Base-by-base conservation (phyloP, 441 rosid genomes). In the Pelargonium cotyledonis region DNA sequence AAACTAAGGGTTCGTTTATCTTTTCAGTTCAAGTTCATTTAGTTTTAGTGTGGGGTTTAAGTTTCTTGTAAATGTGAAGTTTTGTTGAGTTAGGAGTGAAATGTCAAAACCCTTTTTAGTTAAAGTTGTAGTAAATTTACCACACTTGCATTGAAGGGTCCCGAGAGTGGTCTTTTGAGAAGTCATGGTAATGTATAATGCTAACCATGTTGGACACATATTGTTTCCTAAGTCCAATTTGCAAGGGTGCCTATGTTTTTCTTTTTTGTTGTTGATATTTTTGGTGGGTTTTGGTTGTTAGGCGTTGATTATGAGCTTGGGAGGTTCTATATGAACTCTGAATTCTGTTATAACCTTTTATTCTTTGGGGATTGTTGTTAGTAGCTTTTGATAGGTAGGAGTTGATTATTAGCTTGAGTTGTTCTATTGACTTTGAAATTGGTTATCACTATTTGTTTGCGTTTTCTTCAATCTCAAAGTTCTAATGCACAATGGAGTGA, bases 331-430 rank as follows among this genome's bases (percentile, higher is more conserved):
- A 16, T 66, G 60, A 53, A 53, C 60, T 53, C 6, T 53, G 60
- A 6, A 53, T 53, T 15, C 16, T 53, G 60, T 8, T 53, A 53
- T 53, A 21, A 21, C 21, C 60, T 35, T 53, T 14, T 31, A 21
- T 21, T 21, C 23, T 11, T 12, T 11, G 2, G 43, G 68, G 46
- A 2, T 15, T 44, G 49, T 58, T 70, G n/a, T 31, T 57, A 12
- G 62, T 69, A 40, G n/a, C 63, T 16, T 64, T 73, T 44, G 18
- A 12, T 68, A 21, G 23, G 23, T 75, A 41, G 29, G 19, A 29
- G 49, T 9, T 63, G 55, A 57, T 65, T 61, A 68, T 65, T 70
- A 57, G 60, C 60, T 70, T 4, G 15, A 63, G 57, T 64, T 68
- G 19, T 16, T 19, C 21, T 57, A 16, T 57, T 18, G 62, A 19